These are phyloP conservation scores for Jamesozyma lodderae DNA, from an alignment of 805 yeast genomes.

Conservation along the genomic window DNA sequence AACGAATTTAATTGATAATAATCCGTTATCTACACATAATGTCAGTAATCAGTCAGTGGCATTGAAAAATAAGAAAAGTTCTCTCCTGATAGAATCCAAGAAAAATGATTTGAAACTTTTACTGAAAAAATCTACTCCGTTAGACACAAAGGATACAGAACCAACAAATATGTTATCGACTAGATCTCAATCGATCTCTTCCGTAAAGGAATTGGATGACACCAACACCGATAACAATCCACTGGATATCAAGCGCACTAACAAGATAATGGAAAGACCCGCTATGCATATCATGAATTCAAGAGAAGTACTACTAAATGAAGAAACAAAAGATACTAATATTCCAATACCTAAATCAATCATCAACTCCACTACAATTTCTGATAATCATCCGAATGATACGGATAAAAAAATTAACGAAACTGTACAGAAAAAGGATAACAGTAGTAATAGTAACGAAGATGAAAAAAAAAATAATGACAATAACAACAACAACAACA, in stretches of 20 bases:
- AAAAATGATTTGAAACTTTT: too few relatives aligned
- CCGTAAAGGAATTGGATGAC: not conserved
- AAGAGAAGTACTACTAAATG: conserved; percentile 17
- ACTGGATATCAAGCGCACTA: conserved; percentile 1
- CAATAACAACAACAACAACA: conserved; percentile 5
- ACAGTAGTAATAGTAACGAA: not conserved
- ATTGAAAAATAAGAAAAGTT: conserved; percentile 31
- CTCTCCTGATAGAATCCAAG: conserved; percentile 23
- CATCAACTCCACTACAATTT: not conserved
- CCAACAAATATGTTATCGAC: conserved; percentile 1
- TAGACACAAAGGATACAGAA: too few relatives aligned
- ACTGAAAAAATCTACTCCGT: too few relatives aligned
- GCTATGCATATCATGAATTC: conserved; percentile 18
- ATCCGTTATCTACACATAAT: conserved; percentile 25
- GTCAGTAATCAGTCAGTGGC: conserved; percentile 19
- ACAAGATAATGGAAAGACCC: conserved; percentile 20
- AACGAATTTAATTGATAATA: conserved; percentile 20
- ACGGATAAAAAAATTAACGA: not conserved
- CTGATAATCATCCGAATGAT: not conserved
- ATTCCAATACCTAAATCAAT: not conserved
- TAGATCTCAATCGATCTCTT: conserved; percentile 1
- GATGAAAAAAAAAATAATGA: not conserved
- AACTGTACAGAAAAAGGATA: not conserved
- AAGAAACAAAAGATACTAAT: not conserved
- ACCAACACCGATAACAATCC: not conserved